phyloP scores from a whole-genome alignment of 2,329 filamentous ascomycete genomes.

The Pseudopyricularia cyperi region DNA sequence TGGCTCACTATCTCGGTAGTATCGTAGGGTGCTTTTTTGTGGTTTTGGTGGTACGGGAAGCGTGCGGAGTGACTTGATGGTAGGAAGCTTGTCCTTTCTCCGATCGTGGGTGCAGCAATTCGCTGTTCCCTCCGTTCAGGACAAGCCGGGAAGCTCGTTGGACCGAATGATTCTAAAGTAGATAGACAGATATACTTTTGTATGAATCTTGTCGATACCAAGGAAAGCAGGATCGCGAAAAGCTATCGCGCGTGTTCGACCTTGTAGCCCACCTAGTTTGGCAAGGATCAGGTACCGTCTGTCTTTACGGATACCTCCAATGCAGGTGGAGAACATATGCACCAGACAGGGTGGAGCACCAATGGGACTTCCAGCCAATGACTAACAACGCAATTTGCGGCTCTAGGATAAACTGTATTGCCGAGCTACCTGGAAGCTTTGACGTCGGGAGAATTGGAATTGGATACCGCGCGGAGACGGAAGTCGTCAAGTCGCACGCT shows the following conservation, averaged over 20 bases:
- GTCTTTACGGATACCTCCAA: not conserved
- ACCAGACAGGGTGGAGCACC: not conserved
- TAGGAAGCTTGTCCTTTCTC: no score
- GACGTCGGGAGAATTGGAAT: not conserved
- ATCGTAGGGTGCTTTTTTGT: no score
- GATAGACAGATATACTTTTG: no score
- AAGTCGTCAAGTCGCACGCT: not conserved
- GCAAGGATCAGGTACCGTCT: not conserved
- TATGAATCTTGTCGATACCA: not conserved
- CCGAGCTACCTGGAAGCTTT: not conserved
- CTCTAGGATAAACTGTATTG: not conserved
- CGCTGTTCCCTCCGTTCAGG: no score
- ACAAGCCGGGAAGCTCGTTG: no score
- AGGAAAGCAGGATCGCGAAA: not conserved
- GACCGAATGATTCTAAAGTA: no score
- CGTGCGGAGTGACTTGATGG: no score
- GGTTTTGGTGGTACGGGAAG: no score
- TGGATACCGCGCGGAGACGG: not conserved
- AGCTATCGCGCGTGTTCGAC: not conserved
- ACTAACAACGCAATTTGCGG: not conserved
- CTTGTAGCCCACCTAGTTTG: not conserved
- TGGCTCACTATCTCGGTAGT: no score
- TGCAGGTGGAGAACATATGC: not conserved
- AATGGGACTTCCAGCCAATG: not conserved
- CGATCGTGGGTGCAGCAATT: no score